Evolutionary conservation across 2,329 filamentous ascomycete genomes (phyloP), one percentile per base, ranked within the genome.

Genomic region (Fonsecaea multimorphosa): DNA sequence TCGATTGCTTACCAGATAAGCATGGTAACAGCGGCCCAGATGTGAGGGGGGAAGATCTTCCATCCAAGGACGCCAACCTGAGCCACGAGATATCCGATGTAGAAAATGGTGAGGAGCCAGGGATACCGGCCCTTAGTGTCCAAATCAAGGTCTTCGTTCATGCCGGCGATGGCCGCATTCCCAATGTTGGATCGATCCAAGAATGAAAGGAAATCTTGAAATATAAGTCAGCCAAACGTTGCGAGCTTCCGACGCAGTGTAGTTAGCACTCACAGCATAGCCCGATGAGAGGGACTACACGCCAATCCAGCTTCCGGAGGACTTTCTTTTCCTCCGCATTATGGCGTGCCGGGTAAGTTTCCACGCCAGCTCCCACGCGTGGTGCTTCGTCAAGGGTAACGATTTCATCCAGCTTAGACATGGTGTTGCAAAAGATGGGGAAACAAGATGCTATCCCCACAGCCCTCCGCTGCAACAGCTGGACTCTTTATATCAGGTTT

Each of bases 111-210:
- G 12, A 51, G 19, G 12, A 51, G 9, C 46, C 46, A 51, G 19
- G 46, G 8, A 40, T 40, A 40, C 9, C 46, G 9, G 22, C 46
- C 19, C 12, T 51, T 51, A 14, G 12, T 22, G 9, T 31, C 22
- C 14, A 60, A 55, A 2, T 70, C 58, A 16, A 77, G 69, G 40
- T 76, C 75, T 19, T 73, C 67, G 58, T 76, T 67, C 11, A 68
- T 66, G 14, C 71, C 72, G 0, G 69, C 63, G 34, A 75, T 68
- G 1, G 70, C 55, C 22, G 77, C 76, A 66, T 78, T 78, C 40
- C 77, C 76, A 49, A 78, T 77, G 52, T 79, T 79, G 24, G 54
- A 49, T 12, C 61, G 53, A 49, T 64, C 61, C 53, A 51, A 22
- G 19, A 11, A 51, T 22, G 46, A 51, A 11, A 51, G 19, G 9